phyloP scores from a whole-genome alignment of 768 basidiomycete genomes.

The Tephrocybe sp. region DNA sequence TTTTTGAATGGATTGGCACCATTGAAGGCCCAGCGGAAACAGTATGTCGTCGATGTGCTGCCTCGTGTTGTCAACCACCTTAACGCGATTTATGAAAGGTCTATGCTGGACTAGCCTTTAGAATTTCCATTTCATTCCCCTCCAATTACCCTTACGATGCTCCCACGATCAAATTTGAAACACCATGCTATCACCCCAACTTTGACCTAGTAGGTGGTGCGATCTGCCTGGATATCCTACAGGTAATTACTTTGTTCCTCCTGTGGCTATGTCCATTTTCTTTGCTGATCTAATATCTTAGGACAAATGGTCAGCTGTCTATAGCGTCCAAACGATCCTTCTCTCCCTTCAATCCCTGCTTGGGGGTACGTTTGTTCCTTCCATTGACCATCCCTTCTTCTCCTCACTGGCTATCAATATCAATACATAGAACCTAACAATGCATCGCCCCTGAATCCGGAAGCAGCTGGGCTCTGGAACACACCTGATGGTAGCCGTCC shows the following conservation, averaged over 20 bases:
- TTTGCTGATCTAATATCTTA: slow-evolving; percentile 24
- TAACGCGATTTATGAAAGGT: slow-evolving; percentile 44
- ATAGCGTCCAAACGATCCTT: slow-evolving; percentile 88
- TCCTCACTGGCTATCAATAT: background rate
- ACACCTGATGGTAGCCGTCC: slow-evolving; percentile 56
- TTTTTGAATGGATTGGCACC: slow-evolving; percentile 90
- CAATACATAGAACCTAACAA: slow-evolving; percentile 89
- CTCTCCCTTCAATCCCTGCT: slow-evolving; percentile 85
- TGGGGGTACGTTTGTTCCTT: slow-evolving; percentile 64
- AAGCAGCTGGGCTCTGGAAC: slow-evolving; percentile 83
- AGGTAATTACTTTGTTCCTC: slow-evolving; percentile 48
- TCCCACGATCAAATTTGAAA: slow-evolving; percentile 84
- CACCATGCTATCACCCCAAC: slow-evolving; percentile 91
- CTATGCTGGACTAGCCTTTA: slow-evolving; percentile 78
- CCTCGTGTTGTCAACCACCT: background rate
- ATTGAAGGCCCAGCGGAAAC: slow-evolving; percentile 82
- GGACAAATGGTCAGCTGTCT: slow-evolving; percentile 95
- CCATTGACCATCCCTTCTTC: background rate
- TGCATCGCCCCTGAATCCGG: slow-evolving; percentile 84
- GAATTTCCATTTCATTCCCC: slow-evolving; percentile 83
- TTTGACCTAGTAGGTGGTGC: slow-evolving; percentile 77
- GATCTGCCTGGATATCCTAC: slow-evolving; percentile 87
- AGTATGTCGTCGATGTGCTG: slow-evolving; percentile 35
- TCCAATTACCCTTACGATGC: slow-evolving; percentile 87
- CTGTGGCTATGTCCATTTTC: background rate